Conservation (phyloP, 495 filamentous ascomycete genomes). For the Penicillium arizonense region DNA sequence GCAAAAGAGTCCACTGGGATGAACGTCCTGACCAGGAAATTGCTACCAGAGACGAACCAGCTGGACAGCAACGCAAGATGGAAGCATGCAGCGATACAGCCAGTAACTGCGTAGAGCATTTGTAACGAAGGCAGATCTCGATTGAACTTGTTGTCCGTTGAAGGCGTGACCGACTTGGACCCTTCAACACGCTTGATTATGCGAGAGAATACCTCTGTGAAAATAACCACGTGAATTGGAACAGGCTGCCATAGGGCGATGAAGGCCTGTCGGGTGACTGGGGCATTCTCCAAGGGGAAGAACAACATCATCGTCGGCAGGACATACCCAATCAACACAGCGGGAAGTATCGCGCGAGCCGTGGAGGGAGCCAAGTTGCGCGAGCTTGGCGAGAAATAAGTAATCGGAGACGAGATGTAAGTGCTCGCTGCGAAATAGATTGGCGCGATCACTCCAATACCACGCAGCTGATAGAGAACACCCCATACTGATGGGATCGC, state of each 20-base stretch:
- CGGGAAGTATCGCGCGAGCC: conserved; percentile 12
- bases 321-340: conserved; percentile 12
- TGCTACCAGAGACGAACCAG: neutral
- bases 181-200: neutral
- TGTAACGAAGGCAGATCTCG: conserved; percentile 2
- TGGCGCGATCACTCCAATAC: conserved; percentile 17
- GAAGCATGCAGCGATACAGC: conserved; percentile 11
- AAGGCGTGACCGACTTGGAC: neutral
- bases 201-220: conserved; percentile 9
- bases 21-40: conserved; percentile 1
- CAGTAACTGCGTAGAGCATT: conserved; percentile 8
- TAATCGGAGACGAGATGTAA: neutral
- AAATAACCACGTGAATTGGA: conserved; percentile 7
- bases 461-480: conserved; percentile 16
- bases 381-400: conserved; percentile 3
- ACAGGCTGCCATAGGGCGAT: conserved; percentile 16
- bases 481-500: conserved; percentile 13
- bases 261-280: conserved; percentile 2
- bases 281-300: conserved; percentile 7
- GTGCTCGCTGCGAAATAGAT: conserved; percentile 11
- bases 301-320: conserved; percentile 12
- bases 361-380: conserved; percentile 1
- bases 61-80: conserved; percentile 7
- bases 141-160: neutral
- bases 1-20: conserved; percentile 10